Evolutionary conservation across 257 asterid genomes (phyloP), one percentile per base, ranked within the genome.

Genomic region (Solanum neorickii): DNA sequence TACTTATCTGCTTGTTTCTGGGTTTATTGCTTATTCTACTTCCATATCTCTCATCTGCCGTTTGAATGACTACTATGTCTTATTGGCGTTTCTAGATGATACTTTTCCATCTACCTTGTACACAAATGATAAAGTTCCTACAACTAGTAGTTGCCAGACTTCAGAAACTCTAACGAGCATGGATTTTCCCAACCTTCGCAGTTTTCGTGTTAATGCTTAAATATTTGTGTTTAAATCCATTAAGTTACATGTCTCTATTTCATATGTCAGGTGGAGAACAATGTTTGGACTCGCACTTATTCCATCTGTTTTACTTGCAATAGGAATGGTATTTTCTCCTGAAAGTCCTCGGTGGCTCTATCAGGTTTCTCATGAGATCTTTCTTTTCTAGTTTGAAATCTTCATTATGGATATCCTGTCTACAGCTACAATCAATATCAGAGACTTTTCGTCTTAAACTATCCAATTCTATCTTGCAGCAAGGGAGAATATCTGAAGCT

Each of bases 321-420:
- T 96, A 29, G 99, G 99, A 90, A 96, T 96, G 99, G 92, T 93
- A 84, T 92, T 96, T 91, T 95, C 97, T 90, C 99, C 99, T 25
- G 99, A 96, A 93, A 96, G 98, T 89, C 99, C 99, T 20, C 92
- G 98, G 70, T 96, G 99, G 99, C 97, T 96, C 90, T 96, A 92
- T 90, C 98, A 96, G 98, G 95, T 93, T 74, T 82, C 18, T 41
- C 9, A 78, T 46, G 65, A 27, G 66, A 78, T 44, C 27, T 46
- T 46, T 78, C 66, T 78, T 37, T 78, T 78, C 66, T 78, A 25
- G 42, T 18, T 78, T 78, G 84, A 78, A 44, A 78, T 78, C 66
- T 46, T 78, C 42, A 16, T 47, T 78, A 27, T 78, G 84, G 66
- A 47, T 47, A 46, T 46, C 66, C 66, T 78, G 39, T 27, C 66